These are phyloP conservation scores for Verticillium albo-atrum DNA, from an alignment of 2,329 filamentous ascomycete species.

Conservation along the genomic window DNA sequence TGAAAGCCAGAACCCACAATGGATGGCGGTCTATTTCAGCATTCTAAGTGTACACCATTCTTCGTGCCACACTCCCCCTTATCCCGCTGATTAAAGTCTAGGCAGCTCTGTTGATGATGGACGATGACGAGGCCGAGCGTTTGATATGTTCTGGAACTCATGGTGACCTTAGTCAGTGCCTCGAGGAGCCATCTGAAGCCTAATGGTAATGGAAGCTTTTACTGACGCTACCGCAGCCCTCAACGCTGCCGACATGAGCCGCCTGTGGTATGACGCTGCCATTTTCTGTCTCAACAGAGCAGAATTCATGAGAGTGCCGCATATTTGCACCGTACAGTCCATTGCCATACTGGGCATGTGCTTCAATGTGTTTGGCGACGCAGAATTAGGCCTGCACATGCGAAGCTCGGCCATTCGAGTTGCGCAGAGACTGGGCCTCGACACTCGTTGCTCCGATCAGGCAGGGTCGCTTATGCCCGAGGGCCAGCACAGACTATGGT, in stretches of 20 bases:
- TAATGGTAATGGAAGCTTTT: too few species aligned
- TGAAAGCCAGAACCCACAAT: conserved; percentile 1
- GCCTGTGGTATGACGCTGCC: conserved; percentile 11
- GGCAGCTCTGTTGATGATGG: conserved; percentile 7
- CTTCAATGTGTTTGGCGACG: conserved; percentile 12
- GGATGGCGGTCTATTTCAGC: conserved; percentile 15
- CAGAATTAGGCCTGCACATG: conserved; percentile 5
- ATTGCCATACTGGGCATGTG: conserved; percentile 14
- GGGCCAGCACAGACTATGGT: conserved; percentile 6
- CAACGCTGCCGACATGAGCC: background rate
- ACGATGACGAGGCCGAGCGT: background rate
- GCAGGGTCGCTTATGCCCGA: background rate
- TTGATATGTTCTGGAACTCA: background rate
- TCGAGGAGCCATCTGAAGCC: background rate
- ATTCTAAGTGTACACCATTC: conserved; percentile 5
- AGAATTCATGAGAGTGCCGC: conserved; percentile 8
- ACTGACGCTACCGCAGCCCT: background rate
- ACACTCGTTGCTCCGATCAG: background rate
- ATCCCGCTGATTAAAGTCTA: background rate
- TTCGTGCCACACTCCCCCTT: too few species aligned
- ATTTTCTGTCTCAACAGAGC: conserved; percentile 10
- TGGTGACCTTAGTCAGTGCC: background rate
- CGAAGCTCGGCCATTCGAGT: conserved; percentile 13
- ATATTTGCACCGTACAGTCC: conserved; percentile 10
- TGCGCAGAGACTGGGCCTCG: conserved; percentile 7